Base-by-base conservation (phyloP, 257 asterid genomes). In the Coffea canephora region DNA sequence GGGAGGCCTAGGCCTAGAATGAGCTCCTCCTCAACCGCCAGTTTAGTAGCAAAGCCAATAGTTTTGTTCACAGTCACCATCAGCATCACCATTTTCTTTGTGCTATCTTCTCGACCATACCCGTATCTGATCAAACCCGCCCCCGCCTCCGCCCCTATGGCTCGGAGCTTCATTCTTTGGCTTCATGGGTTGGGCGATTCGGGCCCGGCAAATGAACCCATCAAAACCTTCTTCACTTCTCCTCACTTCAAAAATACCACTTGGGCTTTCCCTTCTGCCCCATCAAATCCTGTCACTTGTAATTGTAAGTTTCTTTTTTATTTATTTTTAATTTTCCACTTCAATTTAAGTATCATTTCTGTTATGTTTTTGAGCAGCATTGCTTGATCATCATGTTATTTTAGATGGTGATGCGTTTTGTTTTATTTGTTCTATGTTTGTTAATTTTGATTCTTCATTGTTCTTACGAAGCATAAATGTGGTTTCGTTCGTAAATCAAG, bases 251-350 rank as follows among this genome's bases (percentile, higher is more conserved):
- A 84, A 13, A 87, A 81, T 88, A 88, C 98, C 84, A 83, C 86
- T 48, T 96, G 99, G 99, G 82, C 95, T 45, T 96, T 96, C 84
- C 99, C 99, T 82, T 96, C 99, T 43, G 99, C 99, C n/a, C 96
- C 99, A 77, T 80, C 85, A 15, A 92, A 81, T 74, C 98, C 98
- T 0, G 99, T 96, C 88, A 90, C 96, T 71, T 92, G 98, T 83
- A 96, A 96, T 73, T 77, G 98, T 96, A 78, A 88, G 97, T 91
- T 75, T 55, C 59, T 12, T 39, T 39, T 7, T 45, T 31, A 31
- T 31, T 31, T 31, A 31, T 31, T 31, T n/a, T 36, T 16, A 48
- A 9, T 3, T 45, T 0, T 68, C 10, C 66, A 31, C 8, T 15
- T 23, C 34, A 64, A 25, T 76, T 1, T 64, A 3, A 59, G 2